These are phyloP conservation scores for Pleurotus pulmonarius DNA, from an alignment of 768 basidiomycete species.

Conservation along the genomic window DNA sequence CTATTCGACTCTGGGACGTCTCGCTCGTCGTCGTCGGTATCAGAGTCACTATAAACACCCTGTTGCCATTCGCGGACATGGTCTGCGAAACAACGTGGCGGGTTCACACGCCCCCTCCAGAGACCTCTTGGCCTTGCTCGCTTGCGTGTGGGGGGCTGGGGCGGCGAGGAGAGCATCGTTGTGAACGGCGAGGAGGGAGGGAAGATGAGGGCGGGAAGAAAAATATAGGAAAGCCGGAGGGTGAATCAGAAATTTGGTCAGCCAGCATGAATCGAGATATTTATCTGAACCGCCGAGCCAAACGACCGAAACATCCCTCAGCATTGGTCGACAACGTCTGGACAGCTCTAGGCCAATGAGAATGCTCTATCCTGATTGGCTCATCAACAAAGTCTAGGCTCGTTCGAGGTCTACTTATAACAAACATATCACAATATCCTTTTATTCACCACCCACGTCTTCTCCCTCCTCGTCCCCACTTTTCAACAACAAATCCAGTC, in stretches of 20 bases:
- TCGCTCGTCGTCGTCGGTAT: conserved; percentile 18
- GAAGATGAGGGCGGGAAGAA: conserved; percentile 9
- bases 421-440: conserved; percentile 7
- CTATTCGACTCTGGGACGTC: conserved; percentile 12
- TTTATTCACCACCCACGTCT: conserved; percentile 50
- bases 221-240: conserved; percentile 10
- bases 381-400: conserved; percentile 2
- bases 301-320: conserved; percentile 9
- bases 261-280: conserved; percentile 15
- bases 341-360: conserved; percentile 8
- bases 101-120: conserved; percentile 40
- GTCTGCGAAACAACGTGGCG: conserved; percentile 21
- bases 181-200: conserved; percentile 12
- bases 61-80: conserved; percentile 18
- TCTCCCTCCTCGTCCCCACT: conserved; percentile 85
- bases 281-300: conserved; percentile 19
- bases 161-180: conserved; percentile 15
- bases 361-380: background rate
- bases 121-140: conserved; percentile 35
- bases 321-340: conserved; percentile 6
- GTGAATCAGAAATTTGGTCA: conserved; percentile 15
- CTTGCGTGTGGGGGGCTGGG: conserved; percentile 12
- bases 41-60: conserved; percentile 8
- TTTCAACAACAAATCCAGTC: conserved; percentile 80
- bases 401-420: background rate